These are phyloP conservation scores for Diaporthe sp. DNA, from an alignment of 2,329 filamentous ascomycete species.

Conservation along the genomic window DNA sequence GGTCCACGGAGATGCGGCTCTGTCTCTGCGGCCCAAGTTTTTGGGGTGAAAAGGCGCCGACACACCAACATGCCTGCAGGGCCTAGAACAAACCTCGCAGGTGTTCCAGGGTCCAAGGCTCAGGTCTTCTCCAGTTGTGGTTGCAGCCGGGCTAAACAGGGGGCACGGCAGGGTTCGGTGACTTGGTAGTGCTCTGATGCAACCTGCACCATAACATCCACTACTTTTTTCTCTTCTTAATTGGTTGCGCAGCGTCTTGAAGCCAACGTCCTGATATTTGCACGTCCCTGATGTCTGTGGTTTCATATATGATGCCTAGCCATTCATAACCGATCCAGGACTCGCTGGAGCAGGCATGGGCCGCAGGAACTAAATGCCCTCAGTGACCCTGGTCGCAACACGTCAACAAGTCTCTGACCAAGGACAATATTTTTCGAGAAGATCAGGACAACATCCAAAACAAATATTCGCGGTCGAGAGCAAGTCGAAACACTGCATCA, in stretches of 20 bases:
- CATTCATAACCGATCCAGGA: background rate
- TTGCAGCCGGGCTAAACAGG: slow-evolving; percentile 1
- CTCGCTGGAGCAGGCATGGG: background rate
- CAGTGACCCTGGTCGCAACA: background rate
- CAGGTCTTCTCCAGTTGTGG: slow-evolving; percentile 6
- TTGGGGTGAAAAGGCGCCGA: slow-evolving; percentile 1
- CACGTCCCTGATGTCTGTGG: background rate
- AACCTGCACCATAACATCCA: background rate
- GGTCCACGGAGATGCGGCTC: slow-evolving; percentile 28
- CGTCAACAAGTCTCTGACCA: background rate
- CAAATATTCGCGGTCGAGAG: background rate
- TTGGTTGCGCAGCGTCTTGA: background rate
- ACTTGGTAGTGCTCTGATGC: background rate
- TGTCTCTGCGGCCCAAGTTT: slow-evolving; percentile 30
- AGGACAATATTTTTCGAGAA: too few relatives aligned
- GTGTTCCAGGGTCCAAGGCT: slow-evolving; percentile 24
- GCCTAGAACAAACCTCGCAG: slow-evolving; percentile 31
- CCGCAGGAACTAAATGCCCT: background rate
- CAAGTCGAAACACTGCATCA: background rate
- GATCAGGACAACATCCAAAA: background rate
- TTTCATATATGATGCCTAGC: too few relatives aligned
- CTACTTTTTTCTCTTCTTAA: background rate
- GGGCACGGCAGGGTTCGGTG: slow-evolving; percentile 15
- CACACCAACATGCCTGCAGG: slow-evolving; percentile 19
- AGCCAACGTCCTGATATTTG: background rate